Evolutionary conservation across 371 early-diverging fungal species (phyloP), one percentile per base, ranked within the genome.

Genomic region (Choanephora cucurbitarum): DNA sequence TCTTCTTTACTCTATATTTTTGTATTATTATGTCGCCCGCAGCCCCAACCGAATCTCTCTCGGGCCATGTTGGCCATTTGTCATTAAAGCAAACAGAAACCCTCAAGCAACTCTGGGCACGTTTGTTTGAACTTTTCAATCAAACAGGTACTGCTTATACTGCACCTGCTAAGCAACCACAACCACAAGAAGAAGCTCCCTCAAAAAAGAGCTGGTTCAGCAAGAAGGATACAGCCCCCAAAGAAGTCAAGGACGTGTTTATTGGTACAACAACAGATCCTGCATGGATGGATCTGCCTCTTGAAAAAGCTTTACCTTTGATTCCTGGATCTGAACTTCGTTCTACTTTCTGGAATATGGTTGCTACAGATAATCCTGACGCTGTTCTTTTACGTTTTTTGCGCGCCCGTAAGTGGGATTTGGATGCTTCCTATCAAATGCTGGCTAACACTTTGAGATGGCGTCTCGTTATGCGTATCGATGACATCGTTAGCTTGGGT

Each of bases 361-460:
- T 76, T 21, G 73, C 71, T 48, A 77, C 75, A 42, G 88, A 89
- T 47, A 83, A 87, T 53, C 89, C 91, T 15, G 91, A 91, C 67
- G 55, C 77, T 9, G 65, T 87, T 32, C 14, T 83, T 32, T 70
- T 90, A 34, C 85, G 92, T 5, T 92, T 84, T 66, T 63, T 91
- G 32, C 79, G 91, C 43, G 92, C 92, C 11, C 82, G 92, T 55
- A 91, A 91, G 60, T 92, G 88, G 86, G 80, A 90, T 55, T 72
- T 85, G 22, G 70, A 75, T 24, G 83, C 85, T 32, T 86, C 90
- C 11, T 68, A 84, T 44, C 60, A 64, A 21, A 90, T 90, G 91
- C 45, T 86, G 34, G 50, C 80, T 32, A 72, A 77, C 17, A 75
- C 85, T 2, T 66, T 91, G 46, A 73, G 83, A 48, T 92, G 91